Evolutionary conservation across 2,329 filamentous ascomycete species (phyloP), one percentile per base, ranked within the genome.

Genomic region (Microsporum ferrugineum): DNA sequence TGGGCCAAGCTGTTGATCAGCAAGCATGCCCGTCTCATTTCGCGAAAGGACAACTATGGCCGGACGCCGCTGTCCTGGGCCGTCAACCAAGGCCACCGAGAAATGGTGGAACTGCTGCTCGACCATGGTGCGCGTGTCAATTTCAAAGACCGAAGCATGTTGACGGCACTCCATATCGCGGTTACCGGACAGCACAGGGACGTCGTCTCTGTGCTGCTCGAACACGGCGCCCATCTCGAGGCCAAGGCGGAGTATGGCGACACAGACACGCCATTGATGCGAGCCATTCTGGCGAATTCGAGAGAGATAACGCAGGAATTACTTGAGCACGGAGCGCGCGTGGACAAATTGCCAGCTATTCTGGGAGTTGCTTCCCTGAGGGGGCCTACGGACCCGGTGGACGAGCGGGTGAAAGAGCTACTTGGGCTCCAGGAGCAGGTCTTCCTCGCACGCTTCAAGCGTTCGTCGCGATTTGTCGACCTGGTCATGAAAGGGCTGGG

Each of bases 41-140:
- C 63, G 43, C 63, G 45, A 61, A 64, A 65, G 60, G 57, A 63
- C 61, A 61, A 41, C 43, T 65, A 61, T 29, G 65, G 65, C 4
- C 57, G 53, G 33, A 65, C 64, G 10, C 61, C 61, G 5, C 60
- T 58, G 34, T 62, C 31, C 55, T 61, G 49, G 59, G 67, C 66
- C 39, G 66, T 63, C 31, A 61, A 49, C 12, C 53, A 61, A 56
- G 51, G 51, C 3, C 17, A 34, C 7, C 17, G 17, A 31, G 51
- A 56, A 29, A 36, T 56, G 17, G 39, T 49, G 17, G 63, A 65
- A 14, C 65, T 78, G 56, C 67, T 82, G 45, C 68, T 81, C 12
- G 66, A 71, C n/a, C 71, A 75, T n/a, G 67, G 71, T 5, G 80
- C 78, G 3, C 69, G 77, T 55, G 70, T 80, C 31, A 79, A 81